Base-by-base conservation (phyloP, 352 stramenopile species). In the Pythium pyrilobum region DNA sequence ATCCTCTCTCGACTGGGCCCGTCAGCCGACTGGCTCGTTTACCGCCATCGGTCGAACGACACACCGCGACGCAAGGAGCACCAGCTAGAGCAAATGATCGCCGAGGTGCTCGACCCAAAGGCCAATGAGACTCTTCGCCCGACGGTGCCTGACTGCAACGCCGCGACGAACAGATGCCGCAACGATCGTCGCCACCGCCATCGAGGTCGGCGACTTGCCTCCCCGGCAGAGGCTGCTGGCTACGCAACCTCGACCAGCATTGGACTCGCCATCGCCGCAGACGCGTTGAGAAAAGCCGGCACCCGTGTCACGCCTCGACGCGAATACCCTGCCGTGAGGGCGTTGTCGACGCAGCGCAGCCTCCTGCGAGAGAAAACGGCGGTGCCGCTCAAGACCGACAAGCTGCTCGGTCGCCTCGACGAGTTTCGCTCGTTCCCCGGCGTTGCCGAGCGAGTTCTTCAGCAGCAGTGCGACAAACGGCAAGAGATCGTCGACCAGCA, bases 11-110 rank as follows among this genome's bases (percentile, higher is more conserved):
- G 66, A 3, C 39, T 85, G 15, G 52, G 51, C 4, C 62, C 65
- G 1, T 77, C 77, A 12, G 66, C 67, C 13, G 71, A 88, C 32
- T 88, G 77, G 77, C 56, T 88, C 21, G 77, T 88, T 45, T 74
- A 85, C 42, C 72, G 74, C 16, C 63, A 75, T 41, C 77, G 71
- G 13, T 25, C 52, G 11, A 80, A 79, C 24, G 54, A 59, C 33
- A 77, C 61, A 8, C 60, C 66, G 12, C 63, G 67, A 25, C 64
- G 77, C n/a, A 67, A 71, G 31, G 62, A 79, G 33, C 39, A 65
- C 7, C 67, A 77, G 23, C 56, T 76, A 13, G 65, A 85, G n/a
- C 67, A 77, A 29, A 59, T 82, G 49, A 54, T 87, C 9, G 15
- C 20, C 23, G 46, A 56, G 20, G 58, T 53, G n/a, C 40, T 66